A percentile compares a stretch with the other conserved stretches of the same genome.
Evolutionary conservation across 805 yeast genomes (phyloP).

Genomic region (Wickerhamiella galacta): DNA sequence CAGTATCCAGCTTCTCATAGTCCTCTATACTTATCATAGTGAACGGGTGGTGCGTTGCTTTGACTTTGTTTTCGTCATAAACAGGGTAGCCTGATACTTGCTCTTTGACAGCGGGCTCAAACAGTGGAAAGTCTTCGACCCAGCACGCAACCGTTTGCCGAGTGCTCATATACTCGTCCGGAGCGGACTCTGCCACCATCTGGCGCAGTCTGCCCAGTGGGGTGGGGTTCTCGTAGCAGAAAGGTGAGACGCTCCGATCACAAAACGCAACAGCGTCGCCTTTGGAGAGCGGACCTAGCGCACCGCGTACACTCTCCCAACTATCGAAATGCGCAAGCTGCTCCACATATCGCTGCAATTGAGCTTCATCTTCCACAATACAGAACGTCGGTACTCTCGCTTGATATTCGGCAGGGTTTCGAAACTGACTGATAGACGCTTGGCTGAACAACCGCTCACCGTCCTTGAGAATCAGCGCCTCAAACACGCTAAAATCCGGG

Average conservation of each 20-base stretch:
- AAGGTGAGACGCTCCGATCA: slow-evolving; percentile 37
- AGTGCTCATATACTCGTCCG: slow-evolving; percentile 28
- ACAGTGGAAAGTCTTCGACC: slow-evolving; percentile 88
- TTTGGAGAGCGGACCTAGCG: slow-evolving; percentile 33
- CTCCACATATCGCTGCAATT: slow-evolving; percentile 4
- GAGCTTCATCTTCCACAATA: slow-evolving; percentile 2
- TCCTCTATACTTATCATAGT: slow-evolving; percentile 75
- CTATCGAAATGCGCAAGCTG: slow-evolving; percentile 5
- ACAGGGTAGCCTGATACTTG: slow-evolving; percentile 34
- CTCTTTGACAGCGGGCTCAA: slow-evolving; percentile 39
- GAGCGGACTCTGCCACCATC: slow-evolving; percentile 40
- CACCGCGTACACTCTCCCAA: slow-evolving; percentile 6
- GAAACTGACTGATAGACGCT: neutral
- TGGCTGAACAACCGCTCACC: neutral
- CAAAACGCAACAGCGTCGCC: slow-evolving; percentile 70
- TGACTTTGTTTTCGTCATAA: slow-evolving; percentile 33
- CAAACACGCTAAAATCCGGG: slow-evolving; percentile 48
- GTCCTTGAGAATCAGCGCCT: slow-evolving; percentile 40
- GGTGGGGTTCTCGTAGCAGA: slow-evolving; percentile 83
- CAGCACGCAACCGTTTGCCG: slow-evolving; percentile 29
- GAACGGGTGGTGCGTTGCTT: slow-evolving; percentile 92
- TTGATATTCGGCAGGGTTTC: neutral
- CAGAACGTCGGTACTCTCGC: slow-evolving; percentile 4
- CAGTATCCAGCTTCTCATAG: slow-evolving; percentile 33
- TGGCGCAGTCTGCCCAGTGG: slow-evolving; percentile 83